Percentiles rank a stretch among this genome's conserved stretches.
phyloP scores from a whole-genome alignment of 768 basidiomycete species.

The Tephrocybe sp. region DNA sequence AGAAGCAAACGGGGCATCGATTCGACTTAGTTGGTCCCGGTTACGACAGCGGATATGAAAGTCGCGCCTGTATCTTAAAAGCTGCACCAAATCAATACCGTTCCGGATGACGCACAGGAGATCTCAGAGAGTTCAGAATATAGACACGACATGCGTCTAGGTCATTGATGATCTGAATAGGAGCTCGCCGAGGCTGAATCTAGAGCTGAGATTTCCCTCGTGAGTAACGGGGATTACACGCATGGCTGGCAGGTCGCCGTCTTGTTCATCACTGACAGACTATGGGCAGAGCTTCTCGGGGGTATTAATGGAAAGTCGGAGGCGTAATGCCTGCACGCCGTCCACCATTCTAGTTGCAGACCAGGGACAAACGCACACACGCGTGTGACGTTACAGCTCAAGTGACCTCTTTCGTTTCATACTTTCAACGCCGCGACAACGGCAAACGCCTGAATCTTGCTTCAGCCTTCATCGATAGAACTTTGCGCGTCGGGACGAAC shows the following conservation, averaged over 20 bases:
- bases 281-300: constrained; percentile 12
- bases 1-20: constrained; percentile 7
- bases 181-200: constrained; percentile 12
- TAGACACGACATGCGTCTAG: constrained; percentile 6
- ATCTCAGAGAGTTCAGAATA: constrained; percentile 5
- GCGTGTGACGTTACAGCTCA: constrained; percentile 12
- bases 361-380: constrained; percentile 10
- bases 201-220: constrained; percentile 13
- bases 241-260: constrained; percentile 12
- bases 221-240: constrained; percentile 15
- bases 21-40: not conserved
- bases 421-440: constrained; percentile 5
- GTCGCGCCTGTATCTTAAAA: constrained; percentile 8
- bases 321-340: not conserved
- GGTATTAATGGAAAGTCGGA: constrained; percentile 7
- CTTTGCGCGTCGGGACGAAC: constrained; percentile 2
- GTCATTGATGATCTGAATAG: constrained; percentile 13
- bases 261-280: constrained; percentile 1
- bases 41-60: constrained; percentile 18
- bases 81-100: constrained; percentile 14
- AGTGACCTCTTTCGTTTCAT: constrained; percentile 8
- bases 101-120: constrained; percentile 11
- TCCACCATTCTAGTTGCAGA: constrained; percentile 2
- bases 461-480: constrained; percentile 6
- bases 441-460: constrained; percentile 2